These are phyloP conservation scores for Fagus crenata DNA, from an alignment of 306 rosid genomes.

Conservation along the genomic window DNA sequence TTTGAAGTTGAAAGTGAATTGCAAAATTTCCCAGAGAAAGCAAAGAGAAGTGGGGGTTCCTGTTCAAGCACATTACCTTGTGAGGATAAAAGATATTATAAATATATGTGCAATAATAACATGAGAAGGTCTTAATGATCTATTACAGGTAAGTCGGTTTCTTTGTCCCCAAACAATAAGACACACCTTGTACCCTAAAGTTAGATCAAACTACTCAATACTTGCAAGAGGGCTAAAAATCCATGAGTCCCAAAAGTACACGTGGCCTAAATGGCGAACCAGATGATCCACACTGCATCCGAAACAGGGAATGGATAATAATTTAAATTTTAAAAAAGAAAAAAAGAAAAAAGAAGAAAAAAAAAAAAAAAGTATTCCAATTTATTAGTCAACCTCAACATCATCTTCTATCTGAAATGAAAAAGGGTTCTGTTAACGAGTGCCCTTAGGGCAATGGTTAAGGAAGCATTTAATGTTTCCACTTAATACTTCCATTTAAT, in stretches of 20 bases:
- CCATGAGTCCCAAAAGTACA: slow-evolving; percentile 35
- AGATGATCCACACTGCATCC: slow-evolving; percentile 40
- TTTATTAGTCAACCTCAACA: slow-evolving; percentile 11
- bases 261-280: slow-evolving; percentile 57
- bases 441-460: no score
- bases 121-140: slow-evolving; percentile 27
- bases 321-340: neutral
- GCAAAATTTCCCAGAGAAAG: neutral
- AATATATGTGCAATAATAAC: slow-evolving; percentile 33
- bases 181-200: slow-evolving; percentile 63
- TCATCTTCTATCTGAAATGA: slow-evolving; percentile 1
- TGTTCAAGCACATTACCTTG: slow-evolving; percentile 38
- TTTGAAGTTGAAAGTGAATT: neutral
- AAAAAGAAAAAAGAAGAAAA: no score
- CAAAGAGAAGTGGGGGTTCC: slow-evolving; percentile 30
- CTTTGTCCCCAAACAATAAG: slow-evolving; percentile 48
- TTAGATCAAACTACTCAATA: slow-evolving; percentile 38
- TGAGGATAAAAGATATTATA: slow-evolving; percentile 18
- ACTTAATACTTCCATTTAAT: no score
- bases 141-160: slow-evolving; percentile 35
- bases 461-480: no score
- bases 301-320: slow-evolving; percentile 27
- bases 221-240: slow-evolving; percentile 20
- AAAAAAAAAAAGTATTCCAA: no score
- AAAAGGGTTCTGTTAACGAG: no score